These are phyloP conservation scores for Aspergillus udagawae DNA, from an alignment of 2,329 filamentous ascomycete species.

Conservation along the genomic window DNA sequence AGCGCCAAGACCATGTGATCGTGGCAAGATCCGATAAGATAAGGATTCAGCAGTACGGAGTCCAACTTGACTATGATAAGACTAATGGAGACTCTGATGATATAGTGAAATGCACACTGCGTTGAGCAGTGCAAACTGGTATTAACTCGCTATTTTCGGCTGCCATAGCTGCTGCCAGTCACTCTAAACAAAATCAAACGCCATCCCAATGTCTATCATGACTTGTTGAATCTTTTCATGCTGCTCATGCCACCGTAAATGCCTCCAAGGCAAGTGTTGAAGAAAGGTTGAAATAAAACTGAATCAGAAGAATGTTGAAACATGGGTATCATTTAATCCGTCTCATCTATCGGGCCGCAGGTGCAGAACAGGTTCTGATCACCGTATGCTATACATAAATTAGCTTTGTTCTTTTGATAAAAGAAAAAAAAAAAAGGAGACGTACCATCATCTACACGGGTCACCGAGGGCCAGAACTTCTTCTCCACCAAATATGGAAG, in stretches of 20 bases:
- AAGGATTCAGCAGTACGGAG: not conserved
- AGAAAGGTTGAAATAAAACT: slow-evolving; percentile 4
- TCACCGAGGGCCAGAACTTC: slow-evolving; percentile 95
- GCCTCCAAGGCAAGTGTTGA: slow-evolving; percentile 11
- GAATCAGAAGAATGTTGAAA: slow-evolving; percentile 5
- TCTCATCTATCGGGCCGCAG: slow-evolving; percentile 73
- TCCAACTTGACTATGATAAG: no score
- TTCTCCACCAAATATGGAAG: slow-evolving; percentile 79
- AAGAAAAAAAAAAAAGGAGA: slow-evolving; percentile 12
- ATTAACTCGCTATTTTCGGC: no score
- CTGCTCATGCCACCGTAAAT: not conserved
- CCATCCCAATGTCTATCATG: no score
- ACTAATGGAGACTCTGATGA: not conserved
- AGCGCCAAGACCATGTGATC: slow-evolving; percentile 1
- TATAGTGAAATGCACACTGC: not conserved
- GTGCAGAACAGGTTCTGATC: slow-evolving; percentile 94
- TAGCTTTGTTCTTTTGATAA: slow-evolving; percentile 17
- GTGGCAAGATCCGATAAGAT: slow-evolving; percentile 4
- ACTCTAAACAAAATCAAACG: no score
- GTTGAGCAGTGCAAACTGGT: no score
- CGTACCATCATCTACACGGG: slow-evolving; percentile 82
- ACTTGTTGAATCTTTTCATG: not conserved
- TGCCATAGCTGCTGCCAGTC: no score
- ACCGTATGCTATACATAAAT: slow-evolving; percentile 63
- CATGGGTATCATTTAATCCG: slow-evolving; percentile 40